Base-by-base conservation (phyloP, 164 flowering plant species). In the Euptelea pleiosperma region DNA sequence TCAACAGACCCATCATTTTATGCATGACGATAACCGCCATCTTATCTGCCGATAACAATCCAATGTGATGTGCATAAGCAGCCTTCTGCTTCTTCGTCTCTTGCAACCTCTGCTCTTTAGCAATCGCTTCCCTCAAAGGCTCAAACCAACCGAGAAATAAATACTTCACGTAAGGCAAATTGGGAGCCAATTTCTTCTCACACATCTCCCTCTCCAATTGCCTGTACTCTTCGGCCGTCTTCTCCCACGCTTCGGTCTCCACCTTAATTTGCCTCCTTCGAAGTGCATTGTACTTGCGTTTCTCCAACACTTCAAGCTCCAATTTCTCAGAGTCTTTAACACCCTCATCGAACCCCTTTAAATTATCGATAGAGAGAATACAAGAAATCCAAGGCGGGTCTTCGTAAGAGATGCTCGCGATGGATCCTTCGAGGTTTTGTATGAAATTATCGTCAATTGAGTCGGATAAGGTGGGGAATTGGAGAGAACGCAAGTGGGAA, bases 11-110 rank as follows among this genome's bases (percentile, higher is more conserved):
- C 97, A 93, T 86, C 80, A 89, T 78, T 69, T 84, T 93, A 65
- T 93, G 96, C 98, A 93, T 87, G 22, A 83, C 90, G 56, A 93
- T 89, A n/a, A 93, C 79, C 2, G 98, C 96, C 82, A 89, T 83
- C 65, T 87, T 89, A 58, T 87, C 98, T 0, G 97, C 83, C 0
- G 97, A 85, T 79, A 93, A 72, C 56, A 77, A 66, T 12, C 76
- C 82, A 52, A 93, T 76, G 51, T 78, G 67, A 2, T 80, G 86
- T 2, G 85, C 88, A 69, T 68, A 81, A 3, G 87, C 77, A 31
- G 86, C 81, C 76, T 74, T 84, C 37, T 76, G 73, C 70, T 73
- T 82, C 68, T 69, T 73, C 0, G 59, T 50, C 70, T 57, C 67
- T 70, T 75, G 83, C 36, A 57, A 25, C 50, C 55, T 72, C 80